These are phyloP conservation scores for Backusella tarrabulga DNA, from an alignment of 192 early-diverging fungal species.

Conservation along the genomic window DNA sequence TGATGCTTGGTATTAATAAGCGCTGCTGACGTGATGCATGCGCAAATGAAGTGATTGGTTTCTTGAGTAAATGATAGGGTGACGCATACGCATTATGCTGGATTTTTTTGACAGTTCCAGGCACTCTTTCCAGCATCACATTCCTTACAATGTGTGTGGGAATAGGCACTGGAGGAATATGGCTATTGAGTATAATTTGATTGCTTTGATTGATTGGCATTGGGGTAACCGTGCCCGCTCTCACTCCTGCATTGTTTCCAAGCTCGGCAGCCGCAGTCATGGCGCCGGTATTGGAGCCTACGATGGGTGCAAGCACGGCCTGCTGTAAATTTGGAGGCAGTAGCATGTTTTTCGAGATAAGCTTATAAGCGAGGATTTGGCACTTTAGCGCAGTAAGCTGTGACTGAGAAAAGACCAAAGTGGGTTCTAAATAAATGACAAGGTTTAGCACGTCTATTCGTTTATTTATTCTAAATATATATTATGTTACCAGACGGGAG, in stretches of 20 bases:
- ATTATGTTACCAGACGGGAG: background rate
- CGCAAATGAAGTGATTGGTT: slow-evolving; percentile 47
- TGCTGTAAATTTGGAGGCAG: slow-evolving; percentile 70
- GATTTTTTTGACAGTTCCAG: background rate
- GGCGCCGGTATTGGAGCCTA: background rate
- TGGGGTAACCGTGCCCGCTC: background rate
- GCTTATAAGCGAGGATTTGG: slow-evolving; percentile 84
- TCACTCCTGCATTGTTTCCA: background rate
- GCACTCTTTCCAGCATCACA: background rate
- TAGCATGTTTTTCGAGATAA: slow-evolving; percentile 74
- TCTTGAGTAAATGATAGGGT: slow-evolving; percentile 62
- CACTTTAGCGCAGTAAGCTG: slow-evolving; percentile 70
- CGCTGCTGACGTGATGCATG: slow-evolving; percentile 65
- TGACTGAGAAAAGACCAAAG: slow-evolving; percentile 48
- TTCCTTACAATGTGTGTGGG: background rate
- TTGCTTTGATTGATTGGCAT: background rate
- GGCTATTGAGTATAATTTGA: background rate
- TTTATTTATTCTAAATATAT: background rate
- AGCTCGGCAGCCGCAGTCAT: background rate
- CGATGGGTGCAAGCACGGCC: slow-evolving; percentile 52
- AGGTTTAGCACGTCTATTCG: background rate
- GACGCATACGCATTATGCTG: slow-evolving; percentile 54
- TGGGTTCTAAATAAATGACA: background rate
- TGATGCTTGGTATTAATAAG: slow-evolving; percentile 67
- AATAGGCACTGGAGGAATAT: background rate